Percentiles rank a stretch among this genome's conserved stretches.
Evolutionary conservation across 805 yeast species (phyloP).

Genomic region (Debaryomyces tyrocola): DNA sequence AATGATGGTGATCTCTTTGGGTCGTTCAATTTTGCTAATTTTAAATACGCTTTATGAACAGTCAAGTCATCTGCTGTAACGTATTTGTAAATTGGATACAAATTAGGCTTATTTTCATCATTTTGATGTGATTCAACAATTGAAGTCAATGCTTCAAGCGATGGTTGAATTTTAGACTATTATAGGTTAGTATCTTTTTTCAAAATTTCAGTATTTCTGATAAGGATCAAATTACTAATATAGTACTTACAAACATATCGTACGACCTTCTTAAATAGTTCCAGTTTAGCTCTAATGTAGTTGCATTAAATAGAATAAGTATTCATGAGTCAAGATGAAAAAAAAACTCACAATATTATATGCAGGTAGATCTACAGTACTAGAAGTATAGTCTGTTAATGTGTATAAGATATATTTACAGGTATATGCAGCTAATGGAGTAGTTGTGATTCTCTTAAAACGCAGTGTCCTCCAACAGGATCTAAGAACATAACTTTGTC

Average conservation of each 20-base stretch:
- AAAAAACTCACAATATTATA: constrained; percentile 8
- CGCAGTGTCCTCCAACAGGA: constrained; percentile 37
- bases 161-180: constrained; percentile 36
- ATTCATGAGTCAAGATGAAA: background rate
- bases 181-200: background rate
- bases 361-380: constrained; percentile 3
- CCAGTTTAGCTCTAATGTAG: too few species aligned
- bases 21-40: constrained; percentile 65
- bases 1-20: constrained; percentile 64
- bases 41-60: constrained; percentile 88
- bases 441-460: constrained; percentile 25
- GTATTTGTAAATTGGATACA: constrained; percentile 78
- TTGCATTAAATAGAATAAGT: too few species aligned
- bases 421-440: background rate
- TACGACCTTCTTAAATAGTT: background rate
- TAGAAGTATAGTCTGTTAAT: too few species aligned
- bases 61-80: constrained; percentile 77
- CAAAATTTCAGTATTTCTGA: background rate
- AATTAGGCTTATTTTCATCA: constrained; percentile 45
- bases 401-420: background rate
- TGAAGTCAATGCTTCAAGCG: constrained; percentile 27
- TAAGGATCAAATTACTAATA: background rate
- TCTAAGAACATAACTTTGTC: constrained; percentile 45
- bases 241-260: background rate
- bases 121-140: constrained; percentile 20